Conservation (phyloP, 345 rosid genomes). For the Bruguiera parviflora region DNA sequence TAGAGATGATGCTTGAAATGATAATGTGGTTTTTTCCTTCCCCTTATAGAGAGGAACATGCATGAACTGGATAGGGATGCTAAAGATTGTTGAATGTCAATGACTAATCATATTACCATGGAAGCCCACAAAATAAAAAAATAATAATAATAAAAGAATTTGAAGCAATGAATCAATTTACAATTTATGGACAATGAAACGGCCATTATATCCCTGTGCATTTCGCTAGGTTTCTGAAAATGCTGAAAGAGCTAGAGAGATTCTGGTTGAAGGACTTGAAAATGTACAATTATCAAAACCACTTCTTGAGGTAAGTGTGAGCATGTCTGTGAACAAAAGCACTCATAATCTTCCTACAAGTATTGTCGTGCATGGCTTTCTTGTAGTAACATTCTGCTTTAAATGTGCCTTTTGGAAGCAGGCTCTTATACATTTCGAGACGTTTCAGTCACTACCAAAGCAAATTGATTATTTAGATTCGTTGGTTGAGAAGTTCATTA, state of each 20-base stretch:
- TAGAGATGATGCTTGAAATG: too few relatives aligned
- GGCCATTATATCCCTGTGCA: neutral
- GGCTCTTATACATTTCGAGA: constrained; percentile 73
- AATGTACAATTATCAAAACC: constrained; percentile 74
- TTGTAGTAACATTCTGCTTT: too few relatives aligned
- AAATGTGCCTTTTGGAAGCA: constrained; percentile 20
- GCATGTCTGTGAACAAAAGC: neutral
- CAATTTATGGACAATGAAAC: too few relatives aligned
- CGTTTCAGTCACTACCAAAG: constrained; percentile 62
- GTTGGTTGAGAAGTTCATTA: constrained; percentile 64
- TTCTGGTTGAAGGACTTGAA: constrained; percentile 67
- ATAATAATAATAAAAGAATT: too few relatives aligned
- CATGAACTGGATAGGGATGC: too few relatives aligned
- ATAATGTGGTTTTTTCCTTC: too few relatives aligned
- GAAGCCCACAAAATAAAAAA: too few relatives aligned
- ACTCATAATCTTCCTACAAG: neutral
- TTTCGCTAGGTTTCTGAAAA: constrained; percentile 57
- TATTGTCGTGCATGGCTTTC: too few relatives aligned
- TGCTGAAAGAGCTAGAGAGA: constrained; percentile 71
- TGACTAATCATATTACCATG: too few relatives aligned
- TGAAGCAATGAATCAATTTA: too few relatives aligned
- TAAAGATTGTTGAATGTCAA: too few relatives aligned
- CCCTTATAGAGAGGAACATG: too few relatives aligned
- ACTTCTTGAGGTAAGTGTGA: constrained; percentile 55
- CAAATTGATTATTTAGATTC: constrained; percentile 68